phyloP scores from a whole-genome alignment of 78 protist genomes.

The Cyanophora paradoxa region DNA sequence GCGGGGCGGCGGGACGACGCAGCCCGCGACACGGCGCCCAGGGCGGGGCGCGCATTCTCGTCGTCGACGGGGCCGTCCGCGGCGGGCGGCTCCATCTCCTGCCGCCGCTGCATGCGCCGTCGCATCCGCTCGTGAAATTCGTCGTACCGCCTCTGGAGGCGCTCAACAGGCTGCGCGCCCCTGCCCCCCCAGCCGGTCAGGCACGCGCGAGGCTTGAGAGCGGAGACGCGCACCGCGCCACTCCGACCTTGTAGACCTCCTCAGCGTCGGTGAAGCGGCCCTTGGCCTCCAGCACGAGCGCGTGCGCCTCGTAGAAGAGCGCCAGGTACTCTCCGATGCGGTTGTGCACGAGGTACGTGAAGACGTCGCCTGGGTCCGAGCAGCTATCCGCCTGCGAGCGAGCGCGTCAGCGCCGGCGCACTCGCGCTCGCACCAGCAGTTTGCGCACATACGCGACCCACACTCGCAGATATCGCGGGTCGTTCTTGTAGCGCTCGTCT shows the following conservation, averaged over 20 bases:
- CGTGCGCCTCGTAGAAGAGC: not conserved
- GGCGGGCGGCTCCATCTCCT: too few species aligned
- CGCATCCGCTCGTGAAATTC: constrained; percentile 19
- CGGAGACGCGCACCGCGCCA: not conserved
- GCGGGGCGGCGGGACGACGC: not conserved
- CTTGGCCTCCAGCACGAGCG: constrained; percentile 13
- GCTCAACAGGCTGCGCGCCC: constrained; percentile 4
- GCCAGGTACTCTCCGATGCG: constrained; percentile 1
- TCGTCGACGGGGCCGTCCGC: too few species aligned
- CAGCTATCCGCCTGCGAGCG: constrained; percentile 1
- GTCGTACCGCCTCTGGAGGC: not conserved
- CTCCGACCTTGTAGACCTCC: not conserved
- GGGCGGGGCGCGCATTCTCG: too few species aligned
- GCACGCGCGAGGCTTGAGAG: not conserved
- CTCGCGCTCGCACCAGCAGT: not conserved
- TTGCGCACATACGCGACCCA: constrained; percentile 16
- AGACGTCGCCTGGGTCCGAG: constrained; percentile 8
- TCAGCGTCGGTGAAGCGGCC: not conserved
- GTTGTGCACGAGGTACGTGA: not conserved
- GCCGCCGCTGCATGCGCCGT: not conserved
- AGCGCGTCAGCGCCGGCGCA: not conserved
- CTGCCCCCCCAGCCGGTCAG: not conserved
- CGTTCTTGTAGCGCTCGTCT: constrained; percentile 19
- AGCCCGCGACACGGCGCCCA: not conserved
- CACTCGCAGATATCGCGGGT: constrained; percentile 20